Conservation (phyloP, 331 rosid species). For the Cydonia oblonga region DNA sequence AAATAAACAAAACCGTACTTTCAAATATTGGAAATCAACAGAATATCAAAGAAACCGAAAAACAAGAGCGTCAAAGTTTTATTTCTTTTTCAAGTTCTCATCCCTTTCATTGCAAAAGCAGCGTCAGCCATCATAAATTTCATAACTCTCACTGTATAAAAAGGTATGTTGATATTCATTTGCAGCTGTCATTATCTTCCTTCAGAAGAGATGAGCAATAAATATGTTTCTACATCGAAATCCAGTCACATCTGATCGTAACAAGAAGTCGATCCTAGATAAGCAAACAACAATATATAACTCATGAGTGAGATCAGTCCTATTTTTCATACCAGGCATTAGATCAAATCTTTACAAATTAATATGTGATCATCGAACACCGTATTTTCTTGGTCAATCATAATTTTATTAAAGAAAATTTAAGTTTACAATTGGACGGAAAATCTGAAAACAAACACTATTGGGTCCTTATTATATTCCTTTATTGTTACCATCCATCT, state of each 20-base stretch:
- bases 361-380: background rate
- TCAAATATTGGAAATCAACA: background rate
- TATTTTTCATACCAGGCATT: background rate
- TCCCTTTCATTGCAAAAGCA: background rate
- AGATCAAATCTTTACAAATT: background rate
- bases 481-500: no score
- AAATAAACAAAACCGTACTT: background rate
- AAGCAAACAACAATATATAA: background rate
- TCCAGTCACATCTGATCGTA: background rate
- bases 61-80: background rate
- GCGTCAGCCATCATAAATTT: background rate
- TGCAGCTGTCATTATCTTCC: background rate
- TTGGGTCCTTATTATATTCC: no score
- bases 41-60: no score
- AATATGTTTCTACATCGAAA: background rate
- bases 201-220: background rate
- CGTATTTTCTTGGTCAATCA: background rate
- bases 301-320: no score
- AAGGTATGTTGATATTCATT: background rate
- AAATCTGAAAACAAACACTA: background rate
- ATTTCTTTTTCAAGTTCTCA: background rate
- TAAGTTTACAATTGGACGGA: background rate
- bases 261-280: background rate
- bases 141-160: background rate
- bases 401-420: background rate